Evolutionary conservation across 2,329 filamentous ascomycete genomes (phyloP), one percentile per base, ranked within the genome.

Genomic region (Dothideomycetes sp.): DNA sequence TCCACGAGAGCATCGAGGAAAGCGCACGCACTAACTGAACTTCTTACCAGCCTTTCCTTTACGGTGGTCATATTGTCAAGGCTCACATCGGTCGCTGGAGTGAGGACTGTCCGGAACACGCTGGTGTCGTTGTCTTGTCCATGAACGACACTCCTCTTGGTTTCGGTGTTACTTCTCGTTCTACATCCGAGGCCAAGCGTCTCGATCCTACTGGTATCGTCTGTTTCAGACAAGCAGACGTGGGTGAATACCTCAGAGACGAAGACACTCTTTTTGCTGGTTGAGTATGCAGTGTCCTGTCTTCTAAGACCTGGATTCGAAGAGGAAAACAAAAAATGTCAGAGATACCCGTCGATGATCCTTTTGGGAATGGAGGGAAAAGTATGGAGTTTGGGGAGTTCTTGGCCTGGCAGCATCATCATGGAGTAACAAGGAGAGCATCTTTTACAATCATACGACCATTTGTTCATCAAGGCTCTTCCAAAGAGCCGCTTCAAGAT

Each of bases 221-320:
- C 8, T 82, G 82, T 41, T 96, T 95, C 64, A 74, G 89, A 50
- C 91, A 98, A 66, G 84, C 85, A 1, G 91, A 98, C 67, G 82
- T 84, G 52, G 91, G 91, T 53, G 89, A 96, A 67, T 98, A 94
- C 58, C 69, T 98, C 56, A 78, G 91, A 58, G 89, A 96, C 57
- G 76, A 80, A 63, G 76, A 80, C 54, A 74, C 74, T 1, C 63
- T 80, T 34, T 80, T 80, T 57, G 71, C 73, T 33, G 76, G 75
- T 22, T 60, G 51, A 44, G n/a, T 10, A 28, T n/a, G 16, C 9
- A 27, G 15, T 23, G 4, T 6, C 15, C 28, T 15, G 7, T 7
- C 22, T 25, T 11, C 13, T 18, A 31, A n/a, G 5, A 17, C 20
- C 13, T 20, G 35, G 4, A 31, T 7, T 8, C 30, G 35, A 12